Percentiles rank a stretch among this genome's conserved stretches.
Evolutionary conservation across 805 yeast genomes (phyloP).

Genomic region (Tetrapisispora iriomotensis): DNA sequence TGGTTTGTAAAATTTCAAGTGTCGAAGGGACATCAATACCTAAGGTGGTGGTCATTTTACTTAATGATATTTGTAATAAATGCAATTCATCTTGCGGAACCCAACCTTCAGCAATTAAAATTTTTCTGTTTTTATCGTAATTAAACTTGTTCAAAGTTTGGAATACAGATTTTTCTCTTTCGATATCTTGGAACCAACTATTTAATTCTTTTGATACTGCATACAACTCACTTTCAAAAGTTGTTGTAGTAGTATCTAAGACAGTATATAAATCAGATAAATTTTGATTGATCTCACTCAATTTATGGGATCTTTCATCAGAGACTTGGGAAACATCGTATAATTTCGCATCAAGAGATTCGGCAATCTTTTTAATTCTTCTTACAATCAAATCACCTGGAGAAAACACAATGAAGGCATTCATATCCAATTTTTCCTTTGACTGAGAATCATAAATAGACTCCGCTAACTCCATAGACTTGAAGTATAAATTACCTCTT

Average conservation of each 20-base stretch:
- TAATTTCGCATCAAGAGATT: slow-evolving; percentile 54
- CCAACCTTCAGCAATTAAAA: slow-evolving; percentile 70
- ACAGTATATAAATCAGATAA: slow-evolving; percentile 42
- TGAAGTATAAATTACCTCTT: slow-evolving; percentile 61
- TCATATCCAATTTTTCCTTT: slow-evolving; percentile 41
- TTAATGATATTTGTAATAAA: slow-evolving; percentile 36
- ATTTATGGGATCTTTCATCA: slow-evolving; percentile 31
- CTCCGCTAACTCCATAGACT: slow-evolving; percentile 45
- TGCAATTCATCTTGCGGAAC: slow-evolving; percentile 47
- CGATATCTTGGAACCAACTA: slow-evolving; percentile 45
- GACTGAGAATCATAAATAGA: slow-evolving; percentile 47
- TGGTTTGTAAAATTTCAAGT: slow-evolving; percentile 52
- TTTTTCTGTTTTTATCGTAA: slow-evolving; percentile 56
- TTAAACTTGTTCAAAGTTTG: slow-evolving; percentile 55
- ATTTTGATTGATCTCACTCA: slow-evolving; percentile 31
- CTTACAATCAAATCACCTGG: slow-evolving; percentile 56
- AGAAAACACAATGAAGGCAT: slow-evolving; percentile 57
- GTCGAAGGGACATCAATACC: slow-evolving; percentile 35
- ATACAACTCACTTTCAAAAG: slow-evolving; percentile 54
- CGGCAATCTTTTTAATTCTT: slow-evolving; percentile 56
- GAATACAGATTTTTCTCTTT: slow-evolving; percentile 49
- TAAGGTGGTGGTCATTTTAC: slow-evolving; percentile 28
- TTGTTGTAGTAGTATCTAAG: slow-evolving; percentile 39
- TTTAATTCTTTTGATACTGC: slow-evolving; percentile 54
- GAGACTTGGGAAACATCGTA: slow-evolving; percentile 43